Evolutionary conservation across 2,329 filamentous ascomycete species (phyloP), one percentile per base, ranked within the genome.

Genomic region (Fusarium haematococcum): DNA sequence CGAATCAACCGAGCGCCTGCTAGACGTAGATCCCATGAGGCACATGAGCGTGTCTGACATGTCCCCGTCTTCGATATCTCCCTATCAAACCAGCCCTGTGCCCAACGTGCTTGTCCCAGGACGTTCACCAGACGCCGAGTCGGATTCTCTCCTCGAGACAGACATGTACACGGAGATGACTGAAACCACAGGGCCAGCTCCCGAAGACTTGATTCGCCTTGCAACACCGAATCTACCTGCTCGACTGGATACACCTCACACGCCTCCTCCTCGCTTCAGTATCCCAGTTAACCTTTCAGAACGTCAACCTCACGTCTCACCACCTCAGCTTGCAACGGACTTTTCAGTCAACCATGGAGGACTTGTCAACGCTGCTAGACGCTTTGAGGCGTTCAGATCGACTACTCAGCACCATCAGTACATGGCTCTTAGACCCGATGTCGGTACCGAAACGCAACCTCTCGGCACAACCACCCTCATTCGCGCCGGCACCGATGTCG

Each of bases 221-320:
- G 68, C 77, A 33, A 79, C 76, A 20, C 77, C 77, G 32, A 73
- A 74, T 16, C 59, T 79, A 39, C 77, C 77, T 50, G 67, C 75
- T 37, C 76, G 76, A 32, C 65, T 79, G 35, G 73, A 77, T 50
- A 79, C 74, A 4, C 76, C 77, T 56, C 74, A 70, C 30, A 75
- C 77, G 18, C 75, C 75, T 6, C 67, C 69, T 30, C 61, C 59
- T 33, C 69, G 43, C 10, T 60, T 70, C 10, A 68, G 61, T 43
- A 32, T 69, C 10, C 74, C 74, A 5, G 39, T 66, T 41, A 63
- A 43, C 39, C 37, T 73, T 32, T 32, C 69, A 23, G 69, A 75
- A 25, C 45, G 57, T 32, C 66, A 58, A 48, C 33, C 65, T 27
- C 27, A 64, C 20, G 39, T 58, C 30, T 32, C 50, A 18, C 18